Percentiles rank a stretch among this genome's conserved stretches.
These are phyloP conservation scores for grape (Vitis vinifera) DNA, from an alignment of 164 flowering plant genomes.

Conservation along the genomic window DNA sequence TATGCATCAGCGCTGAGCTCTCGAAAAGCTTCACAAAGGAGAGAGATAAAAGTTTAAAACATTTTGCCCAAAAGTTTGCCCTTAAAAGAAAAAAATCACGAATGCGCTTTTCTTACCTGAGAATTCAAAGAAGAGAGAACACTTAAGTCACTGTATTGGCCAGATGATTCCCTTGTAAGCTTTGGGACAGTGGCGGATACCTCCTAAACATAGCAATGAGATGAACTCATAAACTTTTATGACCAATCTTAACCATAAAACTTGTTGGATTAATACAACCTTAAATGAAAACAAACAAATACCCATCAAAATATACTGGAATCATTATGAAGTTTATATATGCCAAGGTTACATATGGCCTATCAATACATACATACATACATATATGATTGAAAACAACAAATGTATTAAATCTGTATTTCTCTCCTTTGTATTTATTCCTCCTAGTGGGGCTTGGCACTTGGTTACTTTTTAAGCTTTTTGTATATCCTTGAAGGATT, in stretches of 20 bases:
- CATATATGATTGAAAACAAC: no score
- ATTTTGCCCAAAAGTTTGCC: constrained; percentile 6
- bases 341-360: no score
- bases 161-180: constrained; percentile 81
- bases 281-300: neutral
- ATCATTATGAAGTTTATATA: no score
- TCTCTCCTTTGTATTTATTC: no score
- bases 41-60: constrained; percentile 24
- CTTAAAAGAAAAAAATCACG: neutral
- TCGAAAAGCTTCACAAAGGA: constrained; percentile 73
- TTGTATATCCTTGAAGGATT: no score
- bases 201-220: constrained; percentile 50
- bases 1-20: constrained; percentile 93
- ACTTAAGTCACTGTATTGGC: constrained; percentile 85
- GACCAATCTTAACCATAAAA: neutral
- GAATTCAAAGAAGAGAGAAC: constrained; percentile 95
- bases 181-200: constrained; percentile 71
- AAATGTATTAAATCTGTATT: no score
- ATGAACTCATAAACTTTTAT: constrained; percentile 4
- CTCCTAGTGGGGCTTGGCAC: no score
- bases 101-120: constrained; percentile 49
- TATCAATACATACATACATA: no score
- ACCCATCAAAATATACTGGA: neutral
- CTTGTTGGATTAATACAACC: neutral
- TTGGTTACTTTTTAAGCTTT: no score